A percentile compares a stretch with the other conserved stretches of the same genome.
Conservation (phyloP, 345 rosid genomes). For the Isatis tinctoria region DNA sequence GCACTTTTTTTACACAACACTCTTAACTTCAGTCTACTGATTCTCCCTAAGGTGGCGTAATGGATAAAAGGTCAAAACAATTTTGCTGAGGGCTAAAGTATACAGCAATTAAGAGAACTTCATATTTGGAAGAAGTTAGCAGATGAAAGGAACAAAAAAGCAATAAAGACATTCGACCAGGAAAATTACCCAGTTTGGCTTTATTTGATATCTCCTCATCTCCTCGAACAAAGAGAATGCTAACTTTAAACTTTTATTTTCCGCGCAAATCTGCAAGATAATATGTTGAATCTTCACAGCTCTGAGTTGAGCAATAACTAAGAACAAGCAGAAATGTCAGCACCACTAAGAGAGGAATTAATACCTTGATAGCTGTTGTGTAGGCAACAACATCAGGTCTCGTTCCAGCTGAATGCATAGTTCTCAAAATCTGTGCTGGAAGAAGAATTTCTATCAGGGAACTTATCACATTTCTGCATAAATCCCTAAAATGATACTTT, state of each 20-base stretch:
- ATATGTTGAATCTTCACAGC: conserved; percentile 16
- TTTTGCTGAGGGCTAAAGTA: background rate
- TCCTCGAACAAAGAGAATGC: conserved; percentile 80
- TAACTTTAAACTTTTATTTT: conserved; percentile 49
- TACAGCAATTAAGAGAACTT: background rate
- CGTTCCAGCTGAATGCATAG: conserved; percentile 59
- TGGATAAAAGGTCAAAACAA: background rate
- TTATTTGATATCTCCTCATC: conserved; percentile 72
- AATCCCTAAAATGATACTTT: background rate
- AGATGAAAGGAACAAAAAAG: background rate
- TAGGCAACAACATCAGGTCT: conserved; percentile 88
- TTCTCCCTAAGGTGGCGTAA: background rate
- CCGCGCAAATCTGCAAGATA: conserved; percentile 62
- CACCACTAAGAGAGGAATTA: conserved; percentile 15
- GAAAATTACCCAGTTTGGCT: conserved; percentile 72
- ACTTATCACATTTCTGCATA: background rate
- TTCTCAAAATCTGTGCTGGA: conserved; percentile 76
- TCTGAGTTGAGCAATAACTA: conserved; percentile 1
- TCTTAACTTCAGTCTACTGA: background rate
- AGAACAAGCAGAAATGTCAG: conserved; percentile 1
- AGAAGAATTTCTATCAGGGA: conserved; percentile 29
- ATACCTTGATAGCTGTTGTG: conserved; percentile 90
- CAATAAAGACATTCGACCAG: background rate
- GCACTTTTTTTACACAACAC: too few species aligned
- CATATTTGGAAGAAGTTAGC: background rate